phyloP scores from a whole-genome alignment of 768 basidiomycete genomes.

The Asterophora parasitica region DNA sequence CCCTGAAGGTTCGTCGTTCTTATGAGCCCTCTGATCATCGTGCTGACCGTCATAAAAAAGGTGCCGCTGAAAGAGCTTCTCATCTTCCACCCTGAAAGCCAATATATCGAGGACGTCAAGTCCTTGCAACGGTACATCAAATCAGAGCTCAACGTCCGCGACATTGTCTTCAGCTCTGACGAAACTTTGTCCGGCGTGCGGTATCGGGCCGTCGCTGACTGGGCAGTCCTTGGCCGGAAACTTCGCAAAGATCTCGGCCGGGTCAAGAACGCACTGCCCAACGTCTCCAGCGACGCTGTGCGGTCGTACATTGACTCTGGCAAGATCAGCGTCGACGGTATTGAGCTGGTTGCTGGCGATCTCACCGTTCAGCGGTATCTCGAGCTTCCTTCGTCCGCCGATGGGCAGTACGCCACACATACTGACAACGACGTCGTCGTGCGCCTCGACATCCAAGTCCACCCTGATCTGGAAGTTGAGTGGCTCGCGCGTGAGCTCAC shows the following conservation, averaged over 20 bases:
- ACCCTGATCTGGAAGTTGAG: conserved; percentile 82
- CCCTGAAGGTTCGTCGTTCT: conserved; percentile 71
- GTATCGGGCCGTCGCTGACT: conserved; percentile 92
- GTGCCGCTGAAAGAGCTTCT: conserved; percentile 89
- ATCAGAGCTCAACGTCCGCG: conserved; percentile 93
- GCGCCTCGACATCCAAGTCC: conserved; percentile 83
- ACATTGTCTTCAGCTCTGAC: conserved; percentile 84
- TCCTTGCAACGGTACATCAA: conserved; percentile 84
- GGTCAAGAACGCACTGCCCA: conserved; percentile 84
- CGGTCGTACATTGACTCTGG: conserved; percentile 73
- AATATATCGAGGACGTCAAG: conserved; percentile 82
- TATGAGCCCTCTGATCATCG: neutral
- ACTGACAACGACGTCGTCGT: conserved; percentile 95
- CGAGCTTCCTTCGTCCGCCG: conserved; percentile 59
- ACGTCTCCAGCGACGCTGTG: conserved; percentile 75
- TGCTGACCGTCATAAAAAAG: conserved; percentile 33
- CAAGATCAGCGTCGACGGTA: conserved; percentile 81
- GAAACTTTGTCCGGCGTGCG: conserved; percentile 82
- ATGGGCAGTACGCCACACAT: conserved; percentile 71
- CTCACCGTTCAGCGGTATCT: conserved; percentile 88
- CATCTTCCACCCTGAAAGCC: conserved; percentile 84
- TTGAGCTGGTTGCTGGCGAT: conserved; percentile 87
- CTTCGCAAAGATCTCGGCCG: conserved; percentile 87
- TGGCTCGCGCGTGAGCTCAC: conserved; percentile 87
- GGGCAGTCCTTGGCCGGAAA: conserved; percentile 90